phyloP scores from a whole-genome alignment of 441 rosid genomes.

The Rhodomyrtus psidioides region DNA sequence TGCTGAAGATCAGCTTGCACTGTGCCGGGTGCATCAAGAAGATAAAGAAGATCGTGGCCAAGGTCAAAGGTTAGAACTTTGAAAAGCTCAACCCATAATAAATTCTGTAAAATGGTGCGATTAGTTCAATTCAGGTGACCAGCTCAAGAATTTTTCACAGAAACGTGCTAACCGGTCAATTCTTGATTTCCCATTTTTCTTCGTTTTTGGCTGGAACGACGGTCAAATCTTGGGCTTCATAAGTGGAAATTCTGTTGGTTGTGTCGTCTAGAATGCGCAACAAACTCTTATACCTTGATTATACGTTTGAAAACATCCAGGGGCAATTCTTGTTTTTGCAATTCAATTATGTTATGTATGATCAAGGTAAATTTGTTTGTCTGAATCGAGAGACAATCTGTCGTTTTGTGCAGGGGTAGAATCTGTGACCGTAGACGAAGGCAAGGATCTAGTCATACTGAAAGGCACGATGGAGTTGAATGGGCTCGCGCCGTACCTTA shows the following conservation, averaged over 20 bases:
- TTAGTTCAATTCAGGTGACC: neutral
- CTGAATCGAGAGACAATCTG: neutral
- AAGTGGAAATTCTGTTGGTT: neutral
- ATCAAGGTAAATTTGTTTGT: neutral
- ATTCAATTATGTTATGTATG: too few species aligned
- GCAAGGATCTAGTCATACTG: neutral
- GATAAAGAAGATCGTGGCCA: neutral
- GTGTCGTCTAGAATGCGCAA: neutral
- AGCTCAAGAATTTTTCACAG: neutral
- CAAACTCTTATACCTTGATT: neutral
- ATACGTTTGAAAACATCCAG: too few species aligned
- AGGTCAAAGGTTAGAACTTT: slow-evolving; percentile 2
- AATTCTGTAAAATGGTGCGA: neutral
- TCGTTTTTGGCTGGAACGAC: neutral
- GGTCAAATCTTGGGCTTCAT: neutral
- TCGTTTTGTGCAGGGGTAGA: neutral
- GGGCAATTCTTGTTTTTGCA: too few species aligned
- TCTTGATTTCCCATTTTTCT: neutral
- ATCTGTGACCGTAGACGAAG: neutral
- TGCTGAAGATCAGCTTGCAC: slow-evolving; percentile 6
- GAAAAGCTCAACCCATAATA: neutral
- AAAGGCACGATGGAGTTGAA: neutral
- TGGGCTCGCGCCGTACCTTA: neutral
- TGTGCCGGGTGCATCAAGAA: slow-evolving; percentile 8
- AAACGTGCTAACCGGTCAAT: neutral